phyloP scores from a whole-genome alignment of 2,329 filamentous ascomycete species.

The Cytospora mali region DNA sequence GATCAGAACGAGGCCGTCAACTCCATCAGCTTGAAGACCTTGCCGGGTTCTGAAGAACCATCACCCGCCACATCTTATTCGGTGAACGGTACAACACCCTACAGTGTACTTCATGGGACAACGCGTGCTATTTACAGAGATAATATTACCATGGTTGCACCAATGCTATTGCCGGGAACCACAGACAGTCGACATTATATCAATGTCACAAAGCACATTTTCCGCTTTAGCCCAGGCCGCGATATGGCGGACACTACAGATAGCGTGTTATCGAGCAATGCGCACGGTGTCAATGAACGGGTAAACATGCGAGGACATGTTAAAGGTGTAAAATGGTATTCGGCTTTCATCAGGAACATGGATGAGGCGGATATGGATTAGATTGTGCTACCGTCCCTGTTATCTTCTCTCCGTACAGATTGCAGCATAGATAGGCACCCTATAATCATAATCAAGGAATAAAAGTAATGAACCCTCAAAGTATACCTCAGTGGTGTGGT shows the following conservation, averaged over 20 bases:
- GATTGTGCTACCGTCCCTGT: background rate
- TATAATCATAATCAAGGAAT: background rate
- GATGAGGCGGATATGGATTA: constrained; percentile 37
- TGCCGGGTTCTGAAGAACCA: constrained; percentile 46
- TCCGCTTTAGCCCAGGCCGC: constrained; percentile 49
- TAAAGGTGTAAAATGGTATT: constrained; percentile 42
- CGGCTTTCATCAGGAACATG: constrained; percentile 45
- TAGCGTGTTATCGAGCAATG: constrained; percentile 23
- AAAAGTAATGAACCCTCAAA: too few relatives aligned
- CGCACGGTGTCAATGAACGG: constrained; percentile 47
- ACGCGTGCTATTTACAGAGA: constrained; percentile 51
- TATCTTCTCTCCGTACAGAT: background rate
- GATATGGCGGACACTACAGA: constrained; percentile 29
- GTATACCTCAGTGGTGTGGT: too few relatives aligned
- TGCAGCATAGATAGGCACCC: background rate
- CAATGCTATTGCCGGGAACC: constrained; percentile 54
- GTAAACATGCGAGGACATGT: constrained; percentile 41
- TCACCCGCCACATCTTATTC: constrained; percentile 61
- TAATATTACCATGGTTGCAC: constrained; percentile 51
- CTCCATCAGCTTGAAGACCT: constrained; percentile 46
- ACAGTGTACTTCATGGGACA: constrained; percentile 54
- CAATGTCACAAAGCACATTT: constrained; percentile 50
- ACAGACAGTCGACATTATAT: constrained; percentile 55
- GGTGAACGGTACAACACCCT: constrained; percentile 45
- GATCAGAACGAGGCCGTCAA: constrained; percentile 38